Base-by-base conservation (phyloP, 139 green algal species). In the Klebsormidium nitens region DNA sequence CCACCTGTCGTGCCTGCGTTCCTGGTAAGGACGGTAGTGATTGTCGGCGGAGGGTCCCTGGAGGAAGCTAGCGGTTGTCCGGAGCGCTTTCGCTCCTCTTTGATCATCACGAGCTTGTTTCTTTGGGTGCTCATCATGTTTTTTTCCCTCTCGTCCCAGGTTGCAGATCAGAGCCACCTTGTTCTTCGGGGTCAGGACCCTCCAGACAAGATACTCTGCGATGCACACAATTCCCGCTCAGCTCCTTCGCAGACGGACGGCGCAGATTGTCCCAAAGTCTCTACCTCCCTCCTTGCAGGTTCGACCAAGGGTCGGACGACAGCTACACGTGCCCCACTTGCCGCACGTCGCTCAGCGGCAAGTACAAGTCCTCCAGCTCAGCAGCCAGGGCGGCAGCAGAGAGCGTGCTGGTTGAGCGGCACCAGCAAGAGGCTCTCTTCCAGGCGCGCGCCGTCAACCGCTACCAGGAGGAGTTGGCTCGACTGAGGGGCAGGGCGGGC, bases 1-100 rank as follows among this genome's bases (percentile, higher is more conserved):
- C 35, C 71, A 79, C 40, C 62, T 79, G 1, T 65, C 49, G 19
- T 79, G 71, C 39, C 71, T 79, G 46, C 44, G 71, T n/a, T 75
- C 64, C 3, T 77, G 70, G 70, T 73, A 73, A 60, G 5, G 3
- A 36, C 55, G n/a, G n/a, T n/a, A n/a, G n/a, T n/a, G n/a, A n/a
- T n/a, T n/a, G n/a, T n/a, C n/a, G n/a, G n/a, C n/a, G n/a, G n/a
- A n/a, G n/a, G n/a, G n/a, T n/a, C n/a, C n/a, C n/a, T n/a, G n/a
- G n/a, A n/a, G n/a, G n/a, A n/a, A n/a, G n/a, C n/a, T n/a, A n/a
- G n/a, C n/a, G n/a, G n/a, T n/a, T n/a, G n/a, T n/a, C n/a, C n/a
- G n/a, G n/a, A n/a, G n/a, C n/a, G n/a, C n/a, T n/a, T n/a, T n/a
- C n/a, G n/a, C n/a, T n/a, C n/a, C n/a, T n/a, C n/a, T n/a, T n/a